Conservation (phyloP, 352 stramenopile genomes). For the Aphanomyces invadans region DNA sequence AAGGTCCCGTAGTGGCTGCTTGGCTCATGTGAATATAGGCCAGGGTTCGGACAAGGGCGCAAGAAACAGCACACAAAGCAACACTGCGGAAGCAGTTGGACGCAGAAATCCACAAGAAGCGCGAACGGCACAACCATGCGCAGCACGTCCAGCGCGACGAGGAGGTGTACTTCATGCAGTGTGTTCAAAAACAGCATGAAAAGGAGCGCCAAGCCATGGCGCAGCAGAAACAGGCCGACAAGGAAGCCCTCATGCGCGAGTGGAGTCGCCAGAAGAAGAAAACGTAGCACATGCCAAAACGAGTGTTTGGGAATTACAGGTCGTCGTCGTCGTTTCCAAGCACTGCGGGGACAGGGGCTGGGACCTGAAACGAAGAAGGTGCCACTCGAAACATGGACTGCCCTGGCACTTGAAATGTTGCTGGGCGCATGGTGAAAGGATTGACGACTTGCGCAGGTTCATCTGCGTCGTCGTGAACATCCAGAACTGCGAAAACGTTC, state of each 20-base stretch:
- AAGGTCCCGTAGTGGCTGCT: neutral
- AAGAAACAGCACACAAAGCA: conserved; percentile 19
- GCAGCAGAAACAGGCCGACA: conserved; percentile 7
- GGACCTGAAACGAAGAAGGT: conserved; percentile 8
- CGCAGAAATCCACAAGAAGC: conserved; percentile 10
- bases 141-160: conserved; percentile 13
- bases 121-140: neutral
- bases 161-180: conserved; percentile 18
- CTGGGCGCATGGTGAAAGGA: neutral
- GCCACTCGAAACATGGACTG: conserved; percentile 7
- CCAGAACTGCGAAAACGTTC: conserved; percentile 19
- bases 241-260: conserved; percentile 17
- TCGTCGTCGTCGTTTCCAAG: conserved; percentile 1
- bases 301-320: conserved; percentile 5
- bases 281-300: neutral
- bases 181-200: conserved; percentile 10
- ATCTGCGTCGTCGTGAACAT: conserved; percentile 5
- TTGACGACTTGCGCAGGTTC: neutral
- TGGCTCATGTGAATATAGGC: conserved; percentile 1
- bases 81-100: conserved; percentile 2
- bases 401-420: conserved; percentile 14
- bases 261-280: conserved; percentile 12
- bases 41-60: neutral
- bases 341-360: neutral
- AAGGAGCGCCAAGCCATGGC: conserved; percentile 8